Evolutionary conservation across 2,329 filamentous ascomycete genomes (phyloP).

Genomic region (Fusarium sp.): DNA sequence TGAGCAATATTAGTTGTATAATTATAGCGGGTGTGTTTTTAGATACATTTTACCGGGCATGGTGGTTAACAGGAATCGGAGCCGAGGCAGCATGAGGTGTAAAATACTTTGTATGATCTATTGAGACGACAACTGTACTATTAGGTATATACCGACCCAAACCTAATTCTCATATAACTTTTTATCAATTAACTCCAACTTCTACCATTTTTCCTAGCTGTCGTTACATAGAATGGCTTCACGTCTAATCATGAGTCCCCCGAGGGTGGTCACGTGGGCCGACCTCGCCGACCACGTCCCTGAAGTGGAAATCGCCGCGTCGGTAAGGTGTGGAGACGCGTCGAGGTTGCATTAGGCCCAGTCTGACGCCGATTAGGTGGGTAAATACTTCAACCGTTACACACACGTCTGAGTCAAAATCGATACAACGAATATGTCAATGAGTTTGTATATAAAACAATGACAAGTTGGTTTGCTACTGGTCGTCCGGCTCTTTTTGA

Average conservation of each 20-base stretch:
- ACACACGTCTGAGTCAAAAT: constrained; percentile 8
- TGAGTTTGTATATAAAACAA: constrained; percentile 33
- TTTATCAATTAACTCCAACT: not conserved
- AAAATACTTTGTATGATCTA: not conserved
- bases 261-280: constrained; percentile 23
- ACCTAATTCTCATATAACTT: not conserved
- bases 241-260: not conserved
- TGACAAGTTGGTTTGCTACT: constrained; percentile 54
- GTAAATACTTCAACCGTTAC: constrained; percentile 1
- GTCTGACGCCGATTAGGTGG: too few relatives aligned
- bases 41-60: not conserved
- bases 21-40: not conserved
- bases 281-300: not conserved
- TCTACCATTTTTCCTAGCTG: not conserved
- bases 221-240: not conserved
- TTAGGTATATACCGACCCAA: not conserved
- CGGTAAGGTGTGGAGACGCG: constrained; percentile 42
- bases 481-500: constrained; percentile 55
- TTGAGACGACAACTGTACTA: not conserved
- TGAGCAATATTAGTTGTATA: constrained; percentile 15
- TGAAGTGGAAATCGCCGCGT: constrained; percentile 25
- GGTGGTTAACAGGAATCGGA: not conserved
- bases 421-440: constrained; percentile 16
- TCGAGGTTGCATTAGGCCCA: constrained; percentile 28
- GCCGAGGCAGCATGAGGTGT: not conserved